Conservation (phyloP, 2,329 filamentous ascomycete genomes). For the Paracoccidioides lutzii region DNA sequence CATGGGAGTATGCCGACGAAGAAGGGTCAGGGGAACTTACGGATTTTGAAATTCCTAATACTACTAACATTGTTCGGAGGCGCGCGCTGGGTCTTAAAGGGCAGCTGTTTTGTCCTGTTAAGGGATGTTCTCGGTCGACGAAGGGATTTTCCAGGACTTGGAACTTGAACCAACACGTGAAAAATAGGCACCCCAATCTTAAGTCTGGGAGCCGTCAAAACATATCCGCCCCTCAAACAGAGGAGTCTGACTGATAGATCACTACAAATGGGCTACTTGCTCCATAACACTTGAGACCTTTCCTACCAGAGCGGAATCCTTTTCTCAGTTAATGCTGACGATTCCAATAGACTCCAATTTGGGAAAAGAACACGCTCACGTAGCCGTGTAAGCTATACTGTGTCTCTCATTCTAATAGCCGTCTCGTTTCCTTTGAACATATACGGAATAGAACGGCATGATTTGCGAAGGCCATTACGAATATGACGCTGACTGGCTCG, state of each 20-base stretch:
- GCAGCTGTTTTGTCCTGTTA: conserved; percentile 22
- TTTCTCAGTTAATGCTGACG: no score
- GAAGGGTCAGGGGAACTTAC: conserved; percentile 15
- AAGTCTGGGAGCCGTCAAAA: background rate
- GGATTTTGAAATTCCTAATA: conserved; percentile 10
- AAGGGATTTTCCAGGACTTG: conserved; percentile 25
- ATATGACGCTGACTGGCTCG: no score
- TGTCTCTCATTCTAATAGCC: no score
- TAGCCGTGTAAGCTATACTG: no score
- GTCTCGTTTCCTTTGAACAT: no score
- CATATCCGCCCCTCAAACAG: background rate
- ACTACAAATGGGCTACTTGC: background rate
- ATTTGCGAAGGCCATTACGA: no score
- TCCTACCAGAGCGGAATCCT: no score
- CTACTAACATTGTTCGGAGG: background rate
- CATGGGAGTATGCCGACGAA: conserved; percentile 23
- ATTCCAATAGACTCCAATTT: no score
- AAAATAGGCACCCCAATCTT: conserved; percentile 17
- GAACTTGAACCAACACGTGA: conserved; percentile 26
- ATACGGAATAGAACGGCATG: no score
- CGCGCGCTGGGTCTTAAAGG: background rate
- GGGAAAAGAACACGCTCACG: no score
- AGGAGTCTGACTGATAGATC: background rate
- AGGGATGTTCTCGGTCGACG: conserved; percentile 17
- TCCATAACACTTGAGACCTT: background rate